A percentile compares a stretch with the other conserved stretches of the same genome.
Conservation (phyloP, 2,329 filamentous ascomycete species). For the Trichoderma citrinoviride region DNA sequence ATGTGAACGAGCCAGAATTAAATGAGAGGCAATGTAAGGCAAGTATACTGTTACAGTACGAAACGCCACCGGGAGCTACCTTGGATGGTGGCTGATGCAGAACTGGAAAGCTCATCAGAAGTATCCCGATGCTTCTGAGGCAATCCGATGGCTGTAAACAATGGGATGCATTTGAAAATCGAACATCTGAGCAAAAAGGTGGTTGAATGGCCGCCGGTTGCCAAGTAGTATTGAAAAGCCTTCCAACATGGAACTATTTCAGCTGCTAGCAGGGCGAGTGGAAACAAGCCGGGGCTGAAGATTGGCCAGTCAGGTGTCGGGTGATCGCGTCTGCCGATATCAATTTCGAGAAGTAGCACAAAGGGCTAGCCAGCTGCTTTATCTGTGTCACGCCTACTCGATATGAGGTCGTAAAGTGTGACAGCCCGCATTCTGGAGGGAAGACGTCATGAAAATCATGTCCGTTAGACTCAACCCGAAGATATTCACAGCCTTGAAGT, state of each 20-base stretch:
- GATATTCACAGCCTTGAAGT: too few species aligned
- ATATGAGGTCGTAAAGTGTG: not conserved
- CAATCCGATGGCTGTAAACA: not conserved
- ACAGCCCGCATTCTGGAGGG: too few species aligned
- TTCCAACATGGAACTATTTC: too few species aligned
- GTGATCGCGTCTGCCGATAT: not conserved
- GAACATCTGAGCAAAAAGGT: too few species aligned
- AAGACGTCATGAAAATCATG: too few species aligned
- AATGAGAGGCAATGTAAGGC: not conserved
- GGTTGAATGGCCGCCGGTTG: too few species aligned
- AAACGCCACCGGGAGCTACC: not conserved
- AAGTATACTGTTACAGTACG: not conserved
- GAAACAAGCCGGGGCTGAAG: not conserved
- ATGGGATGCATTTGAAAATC: too few species aligned
- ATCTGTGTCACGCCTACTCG: not conserved
- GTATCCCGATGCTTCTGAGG: not conserved
- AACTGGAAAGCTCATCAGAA: not conserved
- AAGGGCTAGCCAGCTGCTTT: not conserved
- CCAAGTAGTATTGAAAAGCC: too few species aligned
- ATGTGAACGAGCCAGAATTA: not conserved
- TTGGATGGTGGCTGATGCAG: not conserved
- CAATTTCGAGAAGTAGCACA: not conserved
- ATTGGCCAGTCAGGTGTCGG: not conserved
- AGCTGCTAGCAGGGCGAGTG: too few species aligned
- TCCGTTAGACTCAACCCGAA: too few species aligned